phyloP scores from a whole-genome alignment of 306 rosid genomes.

The Quercus agrifolia region DNA sequence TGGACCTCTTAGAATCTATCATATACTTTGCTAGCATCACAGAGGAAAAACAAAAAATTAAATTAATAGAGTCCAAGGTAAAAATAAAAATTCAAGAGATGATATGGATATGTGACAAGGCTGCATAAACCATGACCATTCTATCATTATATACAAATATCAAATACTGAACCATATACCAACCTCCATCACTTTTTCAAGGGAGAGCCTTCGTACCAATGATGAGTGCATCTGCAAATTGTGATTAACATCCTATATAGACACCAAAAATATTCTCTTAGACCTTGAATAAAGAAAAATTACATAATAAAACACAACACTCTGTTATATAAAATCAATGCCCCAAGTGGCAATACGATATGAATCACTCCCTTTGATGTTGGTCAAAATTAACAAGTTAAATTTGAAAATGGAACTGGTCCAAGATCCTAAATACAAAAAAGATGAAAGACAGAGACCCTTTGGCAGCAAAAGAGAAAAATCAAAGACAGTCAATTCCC shows the following conservation, averaged over 20 bases:
- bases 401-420: neutral
- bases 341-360: neutral
- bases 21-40: neutral
- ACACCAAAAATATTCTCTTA: conserved; percentile 1
- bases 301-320: neutral
- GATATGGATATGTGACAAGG: neutral
- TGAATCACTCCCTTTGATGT: neutral
- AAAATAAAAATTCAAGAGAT: neutral
- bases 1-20: neutral
- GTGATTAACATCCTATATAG: conserved; percentile 48
- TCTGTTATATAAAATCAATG: neutral
- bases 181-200: conserved; percentile 80
- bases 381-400: neutral
- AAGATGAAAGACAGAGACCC: neutral
- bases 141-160: neutral
- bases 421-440: neutral
- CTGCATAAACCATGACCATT: neutral
- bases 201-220: conserved; percentile 79
- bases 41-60: neutral
- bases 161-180: conserved; percentile 22
- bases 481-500: neutral
- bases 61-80: neutral
- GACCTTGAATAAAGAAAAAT: conserved; percentile 1
- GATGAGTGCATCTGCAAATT: conserved; percentile 88
- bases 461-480: neutral